A percentile compares a stretch with the other conserved stretches of the same genome.
These are phyloP conservation scores for Magnolia officinalis DNA, from an alignment of 164 flowering plant species.

Conservation along the genomic window DNA sequence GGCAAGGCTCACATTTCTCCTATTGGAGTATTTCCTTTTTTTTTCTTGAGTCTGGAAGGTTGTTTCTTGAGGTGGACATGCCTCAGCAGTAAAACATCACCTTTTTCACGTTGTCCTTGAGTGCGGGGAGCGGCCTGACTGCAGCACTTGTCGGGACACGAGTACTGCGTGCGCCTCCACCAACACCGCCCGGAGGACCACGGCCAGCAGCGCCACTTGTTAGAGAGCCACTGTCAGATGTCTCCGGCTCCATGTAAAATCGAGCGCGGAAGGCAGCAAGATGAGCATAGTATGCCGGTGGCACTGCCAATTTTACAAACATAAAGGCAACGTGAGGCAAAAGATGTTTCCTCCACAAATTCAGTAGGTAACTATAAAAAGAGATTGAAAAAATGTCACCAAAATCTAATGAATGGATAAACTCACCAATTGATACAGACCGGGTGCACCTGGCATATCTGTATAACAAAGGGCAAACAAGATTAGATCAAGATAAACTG, in stretches of 20 bases:
- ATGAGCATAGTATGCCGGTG: constrained; percentile 85
- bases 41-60: too few relatives aligned
- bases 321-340: neutral
- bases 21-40: too few relatives aligned
- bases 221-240: constrained; percentile 70
- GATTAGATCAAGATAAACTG: neutral
- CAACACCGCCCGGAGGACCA: constrained; percentile 29
- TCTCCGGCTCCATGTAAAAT: constrained; percentile 80
- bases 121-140: constrained; percentile 65
- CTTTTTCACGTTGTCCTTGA: constrained; percentile 70
- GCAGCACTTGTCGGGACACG: constrained; percentile 45
- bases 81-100: constrained; percentile 71
- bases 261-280: constrained; percentile 79
- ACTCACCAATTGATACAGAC: constrained; percentile 74
- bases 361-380: neutral
- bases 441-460: constrained; percentile 87
- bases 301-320: constrained; percentile 40
- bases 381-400: neutral
- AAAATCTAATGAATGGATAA: neutral
- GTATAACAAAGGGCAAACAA: constrained; percentile 13
- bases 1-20: too few relatives aligned
- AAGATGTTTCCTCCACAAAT: neutral
- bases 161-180: constrained; percentile 33
- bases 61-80: neutral
- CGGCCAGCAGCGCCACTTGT: constrained; percentile 48